Evolutionary conservation across 768 basidiomycete species (phyloP).

Genomic region (Phlegmacium glaucopus): DNA sequence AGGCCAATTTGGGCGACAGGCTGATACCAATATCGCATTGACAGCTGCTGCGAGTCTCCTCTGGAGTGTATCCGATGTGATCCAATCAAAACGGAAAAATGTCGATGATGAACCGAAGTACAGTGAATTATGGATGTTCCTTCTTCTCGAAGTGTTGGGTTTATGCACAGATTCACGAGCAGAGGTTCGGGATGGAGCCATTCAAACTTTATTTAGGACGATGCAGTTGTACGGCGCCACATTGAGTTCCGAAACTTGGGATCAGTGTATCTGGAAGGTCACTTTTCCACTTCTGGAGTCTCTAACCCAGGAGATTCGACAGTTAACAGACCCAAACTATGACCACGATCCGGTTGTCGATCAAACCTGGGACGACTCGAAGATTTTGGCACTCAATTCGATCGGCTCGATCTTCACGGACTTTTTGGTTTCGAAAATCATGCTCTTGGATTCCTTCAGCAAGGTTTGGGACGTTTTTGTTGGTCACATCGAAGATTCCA

Average conservation of each 20-base stretch:
- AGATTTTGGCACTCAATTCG: constrained; percentile 80
- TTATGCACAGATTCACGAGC: constrained; percentile 79
- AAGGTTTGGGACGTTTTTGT: constrained; percentile 78
- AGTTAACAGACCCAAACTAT: constrained; percentile 23
- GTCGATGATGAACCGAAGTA: constrained; percentile 66
- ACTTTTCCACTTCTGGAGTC: constrained; percentile 83
- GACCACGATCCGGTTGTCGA: constrained; percentile 13
- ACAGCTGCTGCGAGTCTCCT: constrained; percentile 91
- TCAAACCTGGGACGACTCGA: constrained; percentile 86
- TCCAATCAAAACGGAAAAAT: constrained; percentile 77
- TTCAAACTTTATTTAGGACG: constrained; percentile 92
- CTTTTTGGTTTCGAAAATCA: constrained; percentile 72
- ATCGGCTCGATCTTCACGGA: constrained; percentile 81
- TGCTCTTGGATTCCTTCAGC: constrained; percentile 65
- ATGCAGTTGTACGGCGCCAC: constrained; percentile 92
- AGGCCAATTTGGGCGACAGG: constrained; percentile 87
- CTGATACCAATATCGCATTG: constrained; percentile 93
- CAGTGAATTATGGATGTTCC: constrained; percentile 90
- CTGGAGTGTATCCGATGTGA: constrained; percentile 95
- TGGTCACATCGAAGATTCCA: constrained; percentile 63
- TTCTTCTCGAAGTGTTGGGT: constrained; percentile 78
- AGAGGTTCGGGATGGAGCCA: constrained; percentile 90
- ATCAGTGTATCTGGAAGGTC: constrained; percentile 87
- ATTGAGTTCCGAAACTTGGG: constrained; percentile 81
- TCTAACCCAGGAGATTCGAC: constrained; percentile 55